Evolutionary conservation across 345 rosid species (phyloP).

Genomic region (Bruguiera gymnorhiza): DNA sequence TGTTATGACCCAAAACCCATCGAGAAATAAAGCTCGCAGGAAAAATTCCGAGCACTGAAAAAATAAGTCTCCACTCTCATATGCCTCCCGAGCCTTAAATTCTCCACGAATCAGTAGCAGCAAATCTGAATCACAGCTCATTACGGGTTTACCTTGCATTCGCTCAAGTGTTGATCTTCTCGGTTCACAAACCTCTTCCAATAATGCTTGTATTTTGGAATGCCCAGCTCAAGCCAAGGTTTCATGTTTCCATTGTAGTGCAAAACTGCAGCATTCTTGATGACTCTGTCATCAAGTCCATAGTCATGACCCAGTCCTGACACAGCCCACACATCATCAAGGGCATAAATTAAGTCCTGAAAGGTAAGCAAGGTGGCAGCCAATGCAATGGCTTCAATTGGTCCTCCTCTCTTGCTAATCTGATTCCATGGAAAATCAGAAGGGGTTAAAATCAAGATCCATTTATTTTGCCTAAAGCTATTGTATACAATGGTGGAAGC

Average conservation of each 20-base stretch:
- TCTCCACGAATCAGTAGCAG: conserved; percentile 10
- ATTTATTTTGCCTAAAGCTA: not conserved
- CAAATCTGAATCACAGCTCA: conserved; percentile 10
- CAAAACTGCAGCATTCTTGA: conserved; percentile 27
- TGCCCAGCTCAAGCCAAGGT: conserved; percentile 37
- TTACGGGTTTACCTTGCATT: conserved; percentile 47
- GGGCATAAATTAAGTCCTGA: conserved; percentile 22
- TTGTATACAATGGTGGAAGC: not conserved
- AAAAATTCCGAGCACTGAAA: conserved; percentile 25
- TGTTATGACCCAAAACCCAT: conserved; percentile 15
- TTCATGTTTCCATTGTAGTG: conserved; percentile 37
- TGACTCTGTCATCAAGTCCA: conserved; percentile 18
- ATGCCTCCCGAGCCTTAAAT: conserved; percentile 15
- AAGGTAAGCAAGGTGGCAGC: conserved; percentile 27
- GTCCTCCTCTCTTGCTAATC: conserved; percentile 40
- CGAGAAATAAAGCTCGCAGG: conserved; percentile 18
- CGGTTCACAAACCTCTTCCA: conserved; percentile 28
- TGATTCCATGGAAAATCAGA: conserved; percentile 26
- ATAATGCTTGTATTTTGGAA: conserved; percentile 26
- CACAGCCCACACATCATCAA: conserved; percentile 24
- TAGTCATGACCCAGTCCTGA: conserved; percentile 32
- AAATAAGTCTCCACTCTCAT: conserved; percentile 5
- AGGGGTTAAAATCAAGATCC: not conserved
- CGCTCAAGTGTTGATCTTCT: conserved; percentile 15
- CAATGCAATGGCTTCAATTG: conserved; percentile 40